phyloP scores from a whole-genome alignment of 2,329 filamentous ascomycete genomes.

The Fusarium brachygibbosum region DNA sequence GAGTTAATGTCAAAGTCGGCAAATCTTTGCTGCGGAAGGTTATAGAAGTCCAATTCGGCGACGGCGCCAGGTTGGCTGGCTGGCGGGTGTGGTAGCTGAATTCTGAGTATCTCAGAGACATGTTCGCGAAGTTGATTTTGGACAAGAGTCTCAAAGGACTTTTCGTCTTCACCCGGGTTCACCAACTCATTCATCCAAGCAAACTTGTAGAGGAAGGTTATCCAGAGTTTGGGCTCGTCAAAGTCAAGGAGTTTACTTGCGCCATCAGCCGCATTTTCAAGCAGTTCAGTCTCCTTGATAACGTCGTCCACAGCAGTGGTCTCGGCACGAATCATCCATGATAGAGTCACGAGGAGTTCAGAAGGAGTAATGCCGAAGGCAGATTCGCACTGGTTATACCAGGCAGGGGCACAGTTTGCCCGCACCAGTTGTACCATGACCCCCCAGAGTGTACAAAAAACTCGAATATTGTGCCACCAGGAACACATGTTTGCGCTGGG shows the following conservation, averaged over 20 bases:
- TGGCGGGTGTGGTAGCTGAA: constrained; percentile 34
- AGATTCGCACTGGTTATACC: constrained; percentile 43
- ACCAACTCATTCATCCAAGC: constrained; percentile 46
- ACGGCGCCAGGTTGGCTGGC: constrained; percentile 6
- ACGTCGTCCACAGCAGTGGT: not conserved
- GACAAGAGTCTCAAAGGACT: constrained; percentile 38
- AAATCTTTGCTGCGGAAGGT: constrained; percentile 12
- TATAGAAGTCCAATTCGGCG: constrained; percentile 2
- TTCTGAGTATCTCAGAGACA: constrained; percentile 35
- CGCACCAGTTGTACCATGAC: constrained; percentile 34
- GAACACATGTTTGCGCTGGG: constrained; percentile 17
- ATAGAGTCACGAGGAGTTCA: constrained; percentile 46
- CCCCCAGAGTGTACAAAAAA: constrained; percentile 47
- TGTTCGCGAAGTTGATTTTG: constrained; percentile 37
- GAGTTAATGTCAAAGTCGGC: constrained; percentile 16
- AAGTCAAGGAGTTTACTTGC: constrained; percentile 22
- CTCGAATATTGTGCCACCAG: constrained; percentile 44
- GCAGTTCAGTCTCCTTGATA: constrained; percentile 16
- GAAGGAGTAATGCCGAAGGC: constrained; percentile 45
- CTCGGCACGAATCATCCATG: constrained; percentile 45
- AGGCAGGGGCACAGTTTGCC: constrained; percentile 30
- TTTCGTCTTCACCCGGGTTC: constrained; percentile 33
- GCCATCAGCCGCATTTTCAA: constrained; percentile 26
- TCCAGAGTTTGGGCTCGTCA: constrained; percentile 36
- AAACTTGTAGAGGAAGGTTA: constrained; percentile 40